Base-by-base conservation (phyloP, 192 early-diverging fungal genomes). In the Diversispora epigaea region DNA sequence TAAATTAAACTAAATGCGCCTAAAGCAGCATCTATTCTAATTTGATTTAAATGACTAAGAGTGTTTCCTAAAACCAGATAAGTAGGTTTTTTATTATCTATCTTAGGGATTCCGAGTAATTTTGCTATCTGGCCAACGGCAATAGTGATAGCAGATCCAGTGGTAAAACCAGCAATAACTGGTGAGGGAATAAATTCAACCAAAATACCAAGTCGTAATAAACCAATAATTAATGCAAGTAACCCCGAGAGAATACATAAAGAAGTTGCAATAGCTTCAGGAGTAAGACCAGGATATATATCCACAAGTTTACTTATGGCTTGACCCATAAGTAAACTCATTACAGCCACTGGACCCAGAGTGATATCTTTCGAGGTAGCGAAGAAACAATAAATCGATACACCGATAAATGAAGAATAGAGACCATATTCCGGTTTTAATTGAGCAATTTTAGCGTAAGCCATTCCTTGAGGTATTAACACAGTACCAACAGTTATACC, bases 111-210 rank as follows among this genome's bases (percentile, higher is more conserved):
- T 40, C 96, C 94, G 76, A 96, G 82, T 57, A 96, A 84, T 21
- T 85, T 87, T 12, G 92, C 14, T 66, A 69, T 25, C 75, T 98
- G 96, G 62, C 87, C 85, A 78, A 96, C 88, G 52, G 91, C 86
- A 73, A 96, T 93, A 40, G 86, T 91, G 4, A 93, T 73, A 15
- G 91, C 94, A 21, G 91, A 91, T 9, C 95, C 95, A 3, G 94
- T 88, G 75, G 92, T 94, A 78, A 96, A 98, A 0, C 94, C 95
- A 1, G 91, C 90, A 75, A 98, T 89, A 39, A 92, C 91, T 1
- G 94, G 88, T 21, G 85, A 79, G 39, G 92, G 89, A 76, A 98
- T 93, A 75, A 96, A 95, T 75, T 96, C 92, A 50, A 96, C 90
- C 41, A 96, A 80, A 62, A 94, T 86, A 6, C 96, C 96, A 14